phyloP scores from a whole-genome alignment of 495 filamentous ascomycete genomes.

The Aspergillus egyptiacus region DNA sequence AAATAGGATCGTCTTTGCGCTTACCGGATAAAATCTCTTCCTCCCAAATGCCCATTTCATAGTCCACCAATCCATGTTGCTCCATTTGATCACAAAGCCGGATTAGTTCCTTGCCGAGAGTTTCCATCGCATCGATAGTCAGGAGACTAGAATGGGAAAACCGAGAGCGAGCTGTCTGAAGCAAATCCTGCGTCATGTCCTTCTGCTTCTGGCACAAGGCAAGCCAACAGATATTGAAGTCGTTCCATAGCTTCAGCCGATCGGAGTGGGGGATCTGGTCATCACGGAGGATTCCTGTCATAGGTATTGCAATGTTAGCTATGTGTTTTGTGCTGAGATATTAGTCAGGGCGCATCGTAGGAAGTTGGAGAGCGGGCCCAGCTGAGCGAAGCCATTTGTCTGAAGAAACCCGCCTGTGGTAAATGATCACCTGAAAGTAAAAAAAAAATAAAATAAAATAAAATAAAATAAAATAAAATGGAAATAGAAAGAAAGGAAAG shows the following conservation, averaged over 20 bases:
- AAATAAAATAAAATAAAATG: too few relatives aligned
- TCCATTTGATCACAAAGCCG: slow-evolving; percentile 81
- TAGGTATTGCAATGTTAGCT: slow-evolving; percentile 25
- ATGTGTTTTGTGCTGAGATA: neutral
- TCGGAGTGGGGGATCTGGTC: slow-evolving; percentile 63
- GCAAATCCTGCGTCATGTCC: slow-evolving; percentile 57
- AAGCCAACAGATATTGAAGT: slow-evolving; percentile 95
- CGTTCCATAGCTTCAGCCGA: slow-evolving; percentile 78
- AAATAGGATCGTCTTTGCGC: slow-evolving; percentile 22
- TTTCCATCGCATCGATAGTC: slow-evolving; percentile 60
- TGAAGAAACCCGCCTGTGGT: slow-evolving; percentile 1
- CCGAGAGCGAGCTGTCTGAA: slow-evolving; percentile 54
- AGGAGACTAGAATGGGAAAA: slow-evolving; percentile 61
- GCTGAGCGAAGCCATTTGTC: neutral
- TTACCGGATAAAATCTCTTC: slow-evolving; percentile 81
- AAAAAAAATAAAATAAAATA: too few relatives aligned
- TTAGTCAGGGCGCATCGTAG: too few relatives aligned
- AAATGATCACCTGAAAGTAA: too few relatives aligned
- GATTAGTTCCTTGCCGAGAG: slow-evolving; percentile 76
- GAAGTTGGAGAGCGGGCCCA: neutral
- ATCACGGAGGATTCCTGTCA: slow-evolving; percentile 64
- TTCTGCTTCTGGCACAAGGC: slow-evolving; percentile 80
- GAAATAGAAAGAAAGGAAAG: too few relatives aligned
- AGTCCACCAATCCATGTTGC: slow-evolving; percentile 86
- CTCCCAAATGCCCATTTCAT: slow-evolving; percentile 94